Evolutionary conservation across 192 early-diverging fungal species (phyloP).

Genomic region (Backusella morwellensis): DNA sequence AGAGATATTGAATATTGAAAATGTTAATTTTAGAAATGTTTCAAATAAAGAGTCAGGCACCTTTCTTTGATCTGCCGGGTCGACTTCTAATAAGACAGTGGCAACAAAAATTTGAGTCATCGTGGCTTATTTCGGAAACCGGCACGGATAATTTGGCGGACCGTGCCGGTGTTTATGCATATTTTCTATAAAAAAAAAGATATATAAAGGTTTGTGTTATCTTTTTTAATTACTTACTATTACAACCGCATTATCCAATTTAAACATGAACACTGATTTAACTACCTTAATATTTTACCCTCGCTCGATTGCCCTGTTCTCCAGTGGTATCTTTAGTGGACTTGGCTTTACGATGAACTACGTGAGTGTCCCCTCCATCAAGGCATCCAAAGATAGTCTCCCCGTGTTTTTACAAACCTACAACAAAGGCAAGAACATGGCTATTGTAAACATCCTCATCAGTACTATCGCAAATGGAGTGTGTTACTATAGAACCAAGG

Average conservation of each 20-base stretch:
- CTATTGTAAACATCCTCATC: neutral
- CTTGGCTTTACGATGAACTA: neutral
- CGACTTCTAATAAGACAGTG: no score
- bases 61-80: no score
- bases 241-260: neutral
- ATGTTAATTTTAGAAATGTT: no score
- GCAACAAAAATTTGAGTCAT: neutral
- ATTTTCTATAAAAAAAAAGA: neutral
- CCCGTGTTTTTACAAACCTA: slow-evolving; percentile 1
- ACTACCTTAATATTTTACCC: neutral
- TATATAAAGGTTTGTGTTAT: neutral
- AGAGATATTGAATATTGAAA: no score
- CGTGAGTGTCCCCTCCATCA: slow-evolving; percentile 4
- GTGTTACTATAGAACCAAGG: slow-evolving; percentile 2
- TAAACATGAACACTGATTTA: neutral
- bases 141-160: neutral
- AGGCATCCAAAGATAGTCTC: neutral
- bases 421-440: neutral
- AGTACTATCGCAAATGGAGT: slow-evolving; percentile 1
- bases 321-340: slow-evolving; percentile 10
- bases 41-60: no score
- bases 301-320: neutral
- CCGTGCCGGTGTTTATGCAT: neutral
- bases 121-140: neutral
- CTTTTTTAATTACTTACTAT: neutral